These are phyloP conservation scores for Potentilla sterilis DNA, from an alignment of 306 rosid genomes.

Conservation along the genomic window DNA sequence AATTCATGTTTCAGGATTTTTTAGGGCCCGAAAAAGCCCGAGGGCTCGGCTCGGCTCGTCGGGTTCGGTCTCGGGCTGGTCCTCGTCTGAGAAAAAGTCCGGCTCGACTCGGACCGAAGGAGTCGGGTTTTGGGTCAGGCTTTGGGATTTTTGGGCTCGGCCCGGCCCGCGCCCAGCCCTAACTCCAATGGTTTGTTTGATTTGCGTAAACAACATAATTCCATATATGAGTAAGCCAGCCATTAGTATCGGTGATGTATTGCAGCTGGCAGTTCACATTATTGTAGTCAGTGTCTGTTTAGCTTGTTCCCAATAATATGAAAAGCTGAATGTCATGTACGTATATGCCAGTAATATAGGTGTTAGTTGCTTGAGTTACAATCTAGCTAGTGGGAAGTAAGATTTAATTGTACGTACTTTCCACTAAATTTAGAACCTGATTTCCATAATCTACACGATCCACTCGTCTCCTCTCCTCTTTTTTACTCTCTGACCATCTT, in stretches of 20 bases:
- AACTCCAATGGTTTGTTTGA: background rate
- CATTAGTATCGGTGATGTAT: no score
- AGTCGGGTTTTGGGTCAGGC: no score
- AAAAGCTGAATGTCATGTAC: background rate
- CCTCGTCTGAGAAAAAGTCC: no score
- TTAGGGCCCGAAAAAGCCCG: no score
- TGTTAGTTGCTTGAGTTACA: background rate
- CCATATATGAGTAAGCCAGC: background rate
- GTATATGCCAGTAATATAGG: background rate
- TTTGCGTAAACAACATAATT: background rate
- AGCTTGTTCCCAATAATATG: background rate
- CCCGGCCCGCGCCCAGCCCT: no score
- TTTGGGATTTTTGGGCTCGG: no score
- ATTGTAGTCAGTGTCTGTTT: background rate
- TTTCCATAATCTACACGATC: slow-evolving; percentile 17
- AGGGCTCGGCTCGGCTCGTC: no score
- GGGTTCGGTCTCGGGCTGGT: no score
- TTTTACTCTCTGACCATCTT: background rate
- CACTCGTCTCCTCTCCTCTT: background rate
- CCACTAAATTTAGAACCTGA: slow-evolving; percentile 33
- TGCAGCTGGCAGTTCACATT: background rate
- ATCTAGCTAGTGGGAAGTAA: slow-evolving; percentile 2
- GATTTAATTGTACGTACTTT: slow-evolving; percentile 6
- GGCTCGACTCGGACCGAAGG: no score
- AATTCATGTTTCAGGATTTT: no score